A percentile compares a stretch with the other conserved stretches of the same genome.
phyloP scores from a whole-genome alignment of 129 eudicot genomes.

The Pittosporum tobira region DNA sequence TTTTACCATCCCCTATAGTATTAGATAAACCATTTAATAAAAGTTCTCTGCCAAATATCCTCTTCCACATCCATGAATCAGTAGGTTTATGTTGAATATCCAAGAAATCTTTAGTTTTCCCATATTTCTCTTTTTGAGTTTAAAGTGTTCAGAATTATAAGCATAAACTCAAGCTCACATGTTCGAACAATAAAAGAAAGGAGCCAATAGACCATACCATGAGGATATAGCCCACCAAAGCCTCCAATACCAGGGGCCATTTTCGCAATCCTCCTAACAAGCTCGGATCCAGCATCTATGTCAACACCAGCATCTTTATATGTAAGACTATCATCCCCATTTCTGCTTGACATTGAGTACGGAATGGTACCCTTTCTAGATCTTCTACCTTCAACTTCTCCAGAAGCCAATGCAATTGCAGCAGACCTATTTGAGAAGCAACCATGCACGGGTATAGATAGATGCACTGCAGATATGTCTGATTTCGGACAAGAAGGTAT shows the following conservation, averaged over 20 bases:
- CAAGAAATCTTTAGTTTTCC: no score
- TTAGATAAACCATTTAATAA: no score
- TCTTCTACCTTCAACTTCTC: conserved; percentile 12
- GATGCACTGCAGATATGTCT: no score
- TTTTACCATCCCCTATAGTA: no score
- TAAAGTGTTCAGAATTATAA: no score
- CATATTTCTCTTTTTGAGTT: no score
- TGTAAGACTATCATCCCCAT: conserved; percentile 38
- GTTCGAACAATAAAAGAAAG: background rate
- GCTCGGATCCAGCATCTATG: conserved; percentile 90
- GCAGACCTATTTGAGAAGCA: conserved; percentile 15
- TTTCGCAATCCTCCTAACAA: conserved; percentile 75
- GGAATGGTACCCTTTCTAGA: conserved; percentile 9
- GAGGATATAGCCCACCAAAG: conserved; percentile 79
- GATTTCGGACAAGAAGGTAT: no score
- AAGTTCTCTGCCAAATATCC: no score
- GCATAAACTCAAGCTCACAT: no score
- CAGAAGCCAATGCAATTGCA: conserved; percentile 20
- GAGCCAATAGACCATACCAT: conserved; percentile 34
- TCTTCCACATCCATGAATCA: no score
- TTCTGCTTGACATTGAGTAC: conserved; percentile 21
- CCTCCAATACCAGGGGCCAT: conserved; percentile 98
- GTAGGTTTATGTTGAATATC: no score
- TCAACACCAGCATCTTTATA: conserved; percentile 92
- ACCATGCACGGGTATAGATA: conserved; percentile 15